Base-by-base conservation (phyloP, 2,329 filamentous ascomycete species). In the Xylaria sp. region DNA sequence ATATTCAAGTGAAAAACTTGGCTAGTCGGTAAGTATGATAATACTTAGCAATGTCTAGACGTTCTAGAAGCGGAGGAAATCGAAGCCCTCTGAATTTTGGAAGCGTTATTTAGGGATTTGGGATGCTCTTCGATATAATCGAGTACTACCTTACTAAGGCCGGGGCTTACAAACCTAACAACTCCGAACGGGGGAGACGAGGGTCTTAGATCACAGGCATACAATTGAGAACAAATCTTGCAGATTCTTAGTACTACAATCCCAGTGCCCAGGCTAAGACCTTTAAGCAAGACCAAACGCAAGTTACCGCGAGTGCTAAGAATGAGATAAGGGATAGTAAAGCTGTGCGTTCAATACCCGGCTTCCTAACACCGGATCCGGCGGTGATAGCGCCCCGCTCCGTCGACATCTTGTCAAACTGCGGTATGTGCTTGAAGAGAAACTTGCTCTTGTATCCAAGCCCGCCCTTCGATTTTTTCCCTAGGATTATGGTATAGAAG, bases 381-480 rank as follows among this genome's bases (percentile, higher is more conserved):
- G 78, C 77, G 67, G 71, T 68, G 1, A 72, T 77, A 2, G 50
- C 43, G 9, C 70, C 72, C 60, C 75, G 72, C 55, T 76, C 75
- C 3, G 78, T 83, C 15, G 80, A 81, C 53, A 77, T 76, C 69
- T 75, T 78, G 25, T 78, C 78, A 20, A 81, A 74, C 30, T 77
- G 76, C 0, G 91, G 90, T 10, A 91, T 81, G 74, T 91, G 91
- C 75, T 93, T 91, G 79, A 94, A 91, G 23, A 90, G 87, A 74
- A 93, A 94, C 9, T 81, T 82, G 1, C 86, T 87, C 73, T 89
- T 85, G 55, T 85, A 82, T 0, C 90, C 88, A 8, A 94, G 81
- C 0, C 89, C 91, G 63, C 83, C 87, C 62, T 77, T 67, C n/a
- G 76, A 75, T 61, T 89, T 88, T 64, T 87, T 86, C 65, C 90